Conservation (phyloP, 495 filamentous ascomycete species). For the Lasiosphaeria miniovina region DNA sequence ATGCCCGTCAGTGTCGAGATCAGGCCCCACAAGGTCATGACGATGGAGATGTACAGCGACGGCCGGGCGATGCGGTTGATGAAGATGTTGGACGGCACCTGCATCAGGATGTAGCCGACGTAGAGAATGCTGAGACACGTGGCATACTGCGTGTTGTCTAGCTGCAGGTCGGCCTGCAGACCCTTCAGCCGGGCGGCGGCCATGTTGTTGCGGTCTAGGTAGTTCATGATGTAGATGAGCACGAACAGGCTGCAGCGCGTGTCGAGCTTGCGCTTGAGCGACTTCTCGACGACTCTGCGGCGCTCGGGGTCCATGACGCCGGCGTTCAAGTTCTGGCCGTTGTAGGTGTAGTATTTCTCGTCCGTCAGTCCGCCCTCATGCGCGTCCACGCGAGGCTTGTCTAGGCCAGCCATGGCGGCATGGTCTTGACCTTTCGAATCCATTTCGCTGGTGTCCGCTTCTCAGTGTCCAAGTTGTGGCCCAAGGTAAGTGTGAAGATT, state of each 20-base stretch:
- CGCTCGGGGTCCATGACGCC: slow-evolving; percentile 33
- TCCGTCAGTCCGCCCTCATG: background rate
- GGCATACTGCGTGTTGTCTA: slow-evolving; percentile 38
- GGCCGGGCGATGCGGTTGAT: slow-evolving; percentile 40
- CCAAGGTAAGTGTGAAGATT: no score
- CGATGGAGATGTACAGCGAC: slow-evolving; percentile 45
- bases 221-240: slow-evolving; percentile 71
- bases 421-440: background rate
- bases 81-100: slow-evolving; percentile 42
- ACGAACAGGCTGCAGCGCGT: slow-evolving; percentile 42
- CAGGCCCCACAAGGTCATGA: slow-evolving; percentile 67
- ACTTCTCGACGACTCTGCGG: slow-evolving; percentile 37
- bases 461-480: no score
- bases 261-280: slow-evolving; percentile 43
- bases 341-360: no score
- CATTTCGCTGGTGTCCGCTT: background rate
- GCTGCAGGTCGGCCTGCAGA: slow-evolving; percentile 41
- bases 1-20: slow-evolving; percentile 61
- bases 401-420: background rate
- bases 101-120: slow-evolving; percentile 56
- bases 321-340: slow-evolving; percentile 5
- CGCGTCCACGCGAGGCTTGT: background rate
- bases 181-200: slow-evolving; percentile 47
- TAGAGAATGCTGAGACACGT: slow-evolving; percentile 43
- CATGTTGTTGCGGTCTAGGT: slow-evolving; percentile 64